Evolutionary conservation across 2,329 filamentous ascomycete genomes (phyloP).

Genomic region (Trichophyton rubrum): DNA sequence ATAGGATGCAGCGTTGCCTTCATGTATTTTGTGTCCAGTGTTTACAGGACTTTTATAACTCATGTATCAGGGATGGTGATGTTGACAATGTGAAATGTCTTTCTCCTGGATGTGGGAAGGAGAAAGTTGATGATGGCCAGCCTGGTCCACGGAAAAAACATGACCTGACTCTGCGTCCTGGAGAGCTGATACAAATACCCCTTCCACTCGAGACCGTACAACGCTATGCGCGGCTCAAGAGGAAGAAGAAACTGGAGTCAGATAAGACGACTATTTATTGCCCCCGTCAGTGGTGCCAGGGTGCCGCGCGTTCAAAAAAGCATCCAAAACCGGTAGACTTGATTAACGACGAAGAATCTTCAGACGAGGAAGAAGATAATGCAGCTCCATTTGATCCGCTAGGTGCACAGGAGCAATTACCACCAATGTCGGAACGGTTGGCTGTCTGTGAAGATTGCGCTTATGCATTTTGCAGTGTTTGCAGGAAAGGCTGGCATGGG

Average conservation of each 20-base stretch:
- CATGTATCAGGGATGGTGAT: conserved; percentile 75
- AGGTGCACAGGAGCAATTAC: conserved; percentile 30
- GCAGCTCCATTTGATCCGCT: conserved; percentile 33
- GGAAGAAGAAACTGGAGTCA: conserved; percentile 82
- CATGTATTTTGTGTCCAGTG: conserved; percentile 90
- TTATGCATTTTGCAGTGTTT: conserved; percentile 76
- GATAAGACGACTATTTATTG: conserved; percentile 91
- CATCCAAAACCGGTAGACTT: conserved; percentile 59
- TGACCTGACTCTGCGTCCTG: conserved; percentile 61
- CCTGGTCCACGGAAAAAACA: conserved; percentile 39
- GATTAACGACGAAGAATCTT: conserved; percentile 35
- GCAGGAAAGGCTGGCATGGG: conserved; percentile 79
- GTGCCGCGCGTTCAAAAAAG: conserved; percentile 64
- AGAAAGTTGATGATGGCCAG: conserved; percentile 17
- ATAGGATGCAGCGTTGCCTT: conserved; percentile 67
- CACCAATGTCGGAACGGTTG: conserved; percentile 52
- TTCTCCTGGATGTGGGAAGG: conserved; percentile 61
- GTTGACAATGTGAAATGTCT: conserved; percentile 68
- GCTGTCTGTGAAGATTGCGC: conserved; percentile 78
- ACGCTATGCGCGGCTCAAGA: conserved; percentile 78
- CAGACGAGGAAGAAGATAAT: conserved; percentile 42
- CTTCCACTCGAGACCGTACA: conserved; percentile 60
- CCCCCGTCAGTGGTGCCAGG: conserved; percentile 83
- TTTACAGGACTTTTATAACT: conserved; percentile 78
- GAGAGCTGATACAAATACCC: conserved; percentile 69